phyloP scores from a whole-genome alignment of 768 basidiomycete genomes.

The Tylopilus rubrobrunneus region DNA sequence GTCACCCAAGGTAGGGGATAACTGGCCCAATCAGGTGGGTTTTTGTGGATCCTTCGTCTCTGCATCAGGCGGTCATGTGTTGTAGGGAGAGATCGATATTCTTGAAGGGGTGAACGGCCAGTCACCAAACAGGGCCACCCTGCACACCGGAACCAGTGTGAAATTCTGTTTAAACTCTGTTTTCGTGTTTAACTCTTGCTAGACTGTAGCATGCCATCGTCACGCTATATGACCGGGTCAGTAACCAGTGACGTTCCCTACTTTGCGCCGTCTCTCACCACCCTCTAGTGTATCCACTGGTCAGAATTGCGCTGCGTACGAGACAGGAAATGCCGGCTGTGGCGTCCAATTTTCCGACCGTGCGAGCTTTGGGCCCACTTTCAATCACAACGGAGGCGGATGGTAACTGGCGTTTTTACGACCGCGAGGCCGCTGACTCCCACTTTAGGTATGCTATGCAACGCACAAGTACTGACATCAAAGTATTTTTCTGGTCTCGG shows the following conservation, averaged over 20 bases:
- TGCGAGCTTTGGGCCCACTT: constrained; percentile 21
- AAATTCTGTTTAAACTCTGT: not conserved
- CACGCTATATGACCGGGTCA: constrained; percentile 20
- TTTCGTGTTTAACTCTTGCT: not conserved
- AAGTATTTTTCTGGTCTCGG: constrained; percentile 45
- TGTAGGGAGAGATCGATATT: constrained; percentile 43
- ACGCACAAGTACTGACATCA: constrained; percentile 32
- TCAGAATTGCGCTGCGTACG: constrained; percentile 20
- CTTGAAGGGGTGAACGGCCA: constrained; percentile 45
- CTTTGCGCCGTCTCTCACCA: not conserved
- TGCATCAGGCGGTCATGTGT: not conserved
- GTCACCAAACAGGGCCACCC: constrained; percentile 30
- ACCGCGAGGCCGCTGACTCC: not conserved
- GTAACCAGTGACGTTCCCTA: not conserved
- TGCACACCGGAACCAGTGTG: constrained; percentile 29
- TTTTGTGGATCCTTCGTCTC: not conserved
- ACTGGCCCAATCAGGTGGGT: constrained; percentile 19
- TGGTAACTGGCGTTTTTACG: constrained; percentile 20
- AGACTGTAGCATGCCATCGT: constrained; percentile 22
- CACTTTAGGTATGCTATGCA: constrained; percentile 39
- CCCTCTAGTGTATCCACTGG: constrained; percentile 5
- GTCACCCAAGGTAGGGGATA: constrained; percentile 10
- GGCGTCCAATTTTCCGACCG: constrained; percentile 14
- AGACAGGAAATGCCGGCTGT: constrained; percentile 22
- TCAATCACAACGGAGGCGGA: constrained; percentile 36